Conservation (phyloP, 768 basidiomycete genomes). For the Austroboletus eburneus region DNA sequence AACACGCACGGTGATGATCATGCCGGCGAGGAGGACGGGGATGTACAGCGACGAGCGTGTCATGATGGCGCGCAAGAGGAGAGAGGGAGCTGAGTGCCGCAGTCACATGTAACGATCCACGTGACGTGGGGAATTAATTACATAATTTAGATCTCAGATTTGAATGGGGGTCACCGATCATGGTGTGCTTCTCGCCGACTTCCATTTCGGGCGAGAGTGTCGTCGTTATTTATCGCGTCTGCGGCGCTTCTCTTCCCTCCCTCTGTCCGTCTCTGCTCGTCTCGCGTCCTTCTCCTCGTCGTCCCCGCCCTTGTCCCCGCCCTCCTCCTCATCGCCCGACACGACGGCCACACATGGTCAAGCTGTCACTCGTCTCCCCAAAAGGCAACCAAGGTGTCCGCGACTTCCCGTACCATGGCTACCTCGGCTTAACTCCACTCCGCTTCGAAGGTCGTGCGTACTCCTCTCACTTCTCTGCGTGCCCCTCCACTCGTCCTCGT, state of each 20-base stretch:
- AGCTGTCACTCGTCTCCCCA: conserved; percentile 59
- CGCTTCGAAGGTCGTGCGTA: conserved; percentile 70
- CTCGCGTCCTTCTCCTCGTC: conserved; percentile 13
- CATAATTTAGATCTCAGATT: too few species aligned
- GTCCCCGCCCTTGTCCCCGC: conserved; percentile 1
- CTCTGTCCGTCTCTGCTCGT: conserved; percentile 7
- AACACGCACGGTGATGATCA: conserved; percentile 77
- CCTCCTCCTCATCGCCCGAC: not conserved
- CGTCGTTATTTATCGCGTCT: conserved; percentile 32
- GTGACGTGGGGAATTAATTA: conserved; percentile 15
- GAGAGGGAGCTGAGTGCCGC: conserved; percentile 9
- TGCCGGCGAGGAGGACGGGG: conserved; percentile 81
- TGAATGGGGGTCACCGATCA: conserved; percentile 23
- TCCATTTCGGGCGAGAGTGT: conserved; percentile 22
- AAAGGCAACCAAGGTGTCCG: conserved; percentile 68
- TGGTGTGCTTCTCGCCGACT: conserved; percentile 29
- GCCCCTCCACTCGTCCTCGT: not conserved
- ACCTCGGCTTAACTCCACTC: conserved; percentile 77
- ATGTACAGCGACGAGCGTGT: conserved; percentile 57
- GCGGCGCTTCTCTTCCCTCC: conserved; percentile 26
- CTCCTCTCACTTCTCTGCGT: conserved; percentile 1
- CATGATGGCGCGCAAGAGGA: conserved; percentile 38
- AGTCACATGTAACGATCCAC: conserved; percentile 10
- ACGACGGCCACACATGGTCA: conserved; percentile 48
- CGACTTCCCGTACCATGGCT: conserved; percentile 73